Conservation (phyloP, 1,284 basidiomycete genomes). For the Termitomyces sp. region DNA sequence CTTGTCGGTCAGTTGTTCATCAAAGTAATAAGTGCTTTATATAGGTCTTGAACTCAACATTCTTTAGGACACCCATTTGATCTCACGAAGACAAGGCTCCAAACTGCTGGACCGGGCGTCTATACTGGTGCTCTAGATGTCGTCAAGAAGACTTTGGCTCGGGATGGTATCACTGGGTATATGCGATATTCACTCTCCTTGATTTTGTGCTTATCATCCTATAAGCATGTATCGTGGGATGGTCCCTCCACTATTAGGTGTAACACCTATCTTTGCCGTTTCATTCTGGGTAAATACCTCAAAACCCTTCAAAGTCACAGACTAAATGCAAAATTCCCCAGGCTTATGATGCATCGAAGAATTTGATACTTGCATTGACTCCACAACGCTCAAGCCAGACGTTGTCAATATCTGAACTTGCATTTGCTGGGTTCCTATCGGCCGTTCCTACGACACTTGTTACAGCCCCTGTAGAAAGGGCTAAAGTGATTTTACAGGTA, state of each 20-base stretch:
- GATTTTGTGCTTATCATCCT: constrained; percentile 5
- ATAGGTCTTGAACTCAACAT: not conserved
- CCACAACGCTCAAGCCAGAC: constrained; percentile 62
- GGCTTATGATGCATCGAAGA: constrained; percentile 95
- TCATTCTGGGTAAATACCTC: constrained; percentile 83
- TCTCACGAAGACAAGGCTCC: constrained; percentile 92
- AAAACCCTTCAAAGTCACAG: not conserved
- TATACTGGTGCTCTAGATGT: constrained; percentile 95
- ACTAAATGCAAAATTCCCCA: constrained; percentile 24
- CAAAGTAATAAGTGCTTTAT: constrained; percentile 24
- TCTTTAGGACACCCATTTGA: constrained; percentile 91
- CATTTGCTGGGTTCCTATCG: constrained; percentile 90
- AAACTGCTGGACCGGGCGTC: constrained; percentile 86
- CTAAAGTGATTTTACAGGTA: constrained; percentile 94
- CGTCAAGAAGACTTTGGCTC: constrained; percentile 83
- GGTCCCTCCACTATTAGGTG: constrained; percentile 92
- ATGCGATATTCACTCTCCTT: constrained; percentile 19
- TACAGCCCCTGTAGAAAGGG: constrained; percentile 93
- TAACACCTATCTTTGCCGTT: constrained; percentile 97
- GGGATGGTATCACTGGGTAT: constrained; percentile 88
- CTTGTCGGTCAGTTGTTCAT: constrained; percentile 64
- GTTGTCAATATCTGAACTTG: constrained; percentile 82
- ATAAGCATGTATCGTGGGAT: constrained; percentile 86
- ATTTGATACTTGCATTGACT: constrained; percentile 71
- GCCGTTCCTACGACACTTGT: constrained; percentile 91